These are phyloP conservation scores for Claviceps sp. DNA, from an alignment of 2,329 filamentous ascomycete genomes.

Conservation along the genomic window DNA sequence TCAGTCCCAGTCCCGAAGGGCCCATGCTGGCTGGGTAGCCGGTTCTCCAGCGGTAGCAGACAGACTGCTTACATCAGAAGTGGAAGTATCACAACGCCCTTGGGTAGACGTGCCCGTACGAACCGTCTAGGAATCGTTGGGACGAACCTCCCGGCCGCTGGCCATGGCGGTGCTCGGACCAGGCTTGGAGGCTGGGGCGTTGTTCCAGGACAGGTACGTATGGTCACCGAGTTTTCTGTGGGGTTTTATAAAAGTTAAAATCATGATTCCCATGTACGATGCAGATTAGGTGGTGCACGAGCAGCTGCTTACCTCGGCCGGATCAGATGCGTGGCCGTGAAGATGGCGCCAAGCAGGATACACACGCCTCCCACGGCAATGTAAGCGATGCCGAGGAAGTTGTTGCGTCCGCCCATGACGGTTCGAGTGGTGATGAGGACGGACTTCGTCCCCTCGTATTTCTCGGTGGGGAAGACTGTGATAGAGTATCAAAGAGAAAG, in stretches of 20 bases:
- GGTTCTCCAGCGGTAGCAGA: background rate
- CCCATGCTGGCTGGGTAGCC: background rate
- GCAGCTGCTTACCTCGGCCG: constrained; percentile 51
- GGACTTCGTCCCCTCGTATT: constrained; percentile 78
- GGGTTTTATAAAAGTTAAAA: too few species aligned
- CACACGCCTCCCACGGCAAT: constrained; percentile 88
- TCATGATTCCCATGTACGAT: too few species aligned
- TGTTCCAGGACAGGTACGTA: constrained; percentile 94
- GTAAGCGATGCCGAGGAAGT: constrained; percentile 93
- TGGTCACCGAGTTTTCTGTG: constrained; percentile 93
- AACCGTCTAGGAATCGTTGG: constrained; percentile 27
- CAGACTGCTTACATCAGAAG: background rate
- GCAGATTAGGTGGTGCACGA: background rate
- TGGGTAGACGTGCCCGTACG: constrained; percentile 11
- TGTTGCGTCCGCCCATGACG: constrained; percentile 88
- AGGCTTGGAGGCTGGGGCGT: constrained; percentile 32
- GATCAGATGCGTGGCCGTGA: constrained; percentile 82
- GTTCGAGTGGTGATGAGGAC: constrained; percentile 81
- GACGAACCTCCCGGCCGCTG: constrained; percentile 42
- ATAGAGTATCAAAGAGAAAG: background rate
- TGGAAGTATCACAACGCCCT: background rate
- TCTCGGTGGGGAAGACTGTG: constrained; percentile 63
- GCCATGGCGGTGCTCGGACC: constrained; percentile 31
- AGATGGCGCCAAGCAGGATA: constrained; percentile 74
- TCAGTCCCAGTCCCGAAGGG: background rate